Evolutionary conservation across 176 grass and related monocot species (phyloP).

Genomic region (Bolboschoenus planiculmis): DNA sequence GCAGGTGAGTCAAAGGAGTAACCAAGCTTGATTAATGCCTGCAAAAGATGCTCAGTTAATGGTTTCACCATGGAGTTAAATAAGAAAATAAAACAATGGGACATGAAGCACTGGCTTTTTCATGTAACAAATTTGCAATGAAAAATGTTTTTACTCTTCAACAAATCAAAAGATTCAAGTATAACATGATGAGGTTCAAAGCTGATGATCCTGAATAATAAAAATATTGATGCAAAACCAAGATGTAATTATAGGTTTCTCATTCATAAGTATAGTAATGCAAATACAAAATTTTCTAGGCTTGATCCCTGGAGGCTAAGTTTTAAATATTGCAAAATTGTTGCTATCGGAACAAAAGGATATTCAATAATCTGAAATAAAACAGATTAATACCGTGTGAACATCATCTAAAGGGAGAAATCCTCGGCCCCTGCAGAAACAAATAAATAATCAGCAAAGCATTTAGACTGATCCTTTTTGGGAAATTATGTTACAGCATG

Average conservation of each 20-base stretch:
- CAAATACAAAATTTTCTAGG: not conserved
- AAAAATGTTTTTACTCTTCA: not conserved
- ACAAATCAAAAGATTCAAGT: not conserved
- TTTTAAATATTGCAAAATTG: not conserved
- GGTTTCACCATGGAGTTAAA: not conserved
- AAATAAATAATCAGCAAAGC: not conserved
- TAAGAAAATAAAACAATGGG: not conserved
- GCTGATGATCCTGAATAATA: not conserved
- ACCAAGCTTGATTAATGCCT: constrained; percentile 48
- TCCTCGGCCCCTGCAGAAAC: constrained; percentile 51
- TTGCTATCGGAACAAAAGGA: not conserved
- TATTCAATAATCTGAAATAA: constrained; percentile 11
- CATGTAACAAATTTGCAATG: not conserved
- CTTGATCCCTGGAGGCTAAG: not conserved
- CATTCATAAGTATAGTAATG: not conserved
- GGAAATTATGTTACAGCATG: not conserved
- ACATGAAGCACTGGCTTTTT: not conserved
- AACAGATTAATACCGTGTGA: constrained; percentile 40
- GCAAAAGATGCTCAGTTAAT: not conserved
- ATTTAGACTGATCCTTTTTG: not conserved
- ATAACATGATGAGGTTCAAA: not conserved
- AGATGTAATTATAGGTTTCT: not conserved
- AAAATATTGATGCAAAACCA: not conserved
- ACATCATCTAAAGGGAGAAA: constrained; percentile 71
- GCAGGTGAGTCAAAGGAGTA: constrained; percentile 45